Base-by-base conservation (phyloP, 352 stramenopile genomes). In the Phytophthora fragariaefolia region DNA sequence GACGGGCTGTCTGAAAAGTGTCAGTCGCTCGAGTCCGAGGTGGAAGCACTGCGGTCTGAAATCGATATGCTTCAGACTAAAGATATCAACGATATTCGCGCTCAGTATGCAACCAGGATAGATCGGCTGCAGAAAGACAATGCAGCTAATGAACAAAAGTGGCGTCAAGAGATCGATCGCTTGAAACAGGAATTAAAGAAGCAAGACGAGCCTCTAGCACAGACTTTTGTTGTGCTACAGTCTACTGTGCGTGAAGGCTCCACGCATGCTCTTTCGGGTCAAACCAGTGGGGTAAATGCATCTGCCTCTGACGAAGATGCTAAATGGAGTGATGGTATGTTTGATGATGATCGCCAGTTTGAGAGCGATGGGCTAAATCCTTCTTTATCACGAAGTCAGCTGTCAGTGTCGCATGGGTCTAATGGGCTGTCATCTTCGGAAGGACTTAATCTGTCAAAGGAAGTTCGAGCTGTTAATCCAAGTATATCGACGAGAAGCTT, bases 51-150 rank as follows among this genome's bases (percentile, higher is more conserved):
- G 28, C 71, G 61, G 28, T 85, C 80, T 8, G 82, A 94, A 63
- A 79, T 92, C n/a, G 73, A 79, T 9, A 58, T 91, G 10, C 40
- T 94, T 42, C 83, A 92, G 65, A 82, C 80, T 6, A 80, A 83
- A 4, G 83, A 94, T 45, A 67, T 90, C 10, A 77, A 76, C 17
- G 71, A 71, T 26, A 72, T 92, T 48, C 76, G 77, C 13, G 43
- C 43, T 20, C 62, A 83, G 18, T 92, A 89, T 30, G 55, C 65
- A 22, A 38, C 61, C 7, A 79, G 69, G 45, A 80, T 94, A 28
- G 54, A 85, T 9, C 77, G 73, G 45, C 63, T 92, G 3, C 77
- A 92, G 58, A 75, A 82, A n/a, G 71, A 92, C 27, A 75, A 69
- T n/a, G 66, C 52, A 0, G 54, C 32, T 3, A 66, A 58, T 49